phyloP scores from a whole-genome alignment of 2,329 filamentous ascomycete genomes.

The Cytospora leucostoma region DNA sequence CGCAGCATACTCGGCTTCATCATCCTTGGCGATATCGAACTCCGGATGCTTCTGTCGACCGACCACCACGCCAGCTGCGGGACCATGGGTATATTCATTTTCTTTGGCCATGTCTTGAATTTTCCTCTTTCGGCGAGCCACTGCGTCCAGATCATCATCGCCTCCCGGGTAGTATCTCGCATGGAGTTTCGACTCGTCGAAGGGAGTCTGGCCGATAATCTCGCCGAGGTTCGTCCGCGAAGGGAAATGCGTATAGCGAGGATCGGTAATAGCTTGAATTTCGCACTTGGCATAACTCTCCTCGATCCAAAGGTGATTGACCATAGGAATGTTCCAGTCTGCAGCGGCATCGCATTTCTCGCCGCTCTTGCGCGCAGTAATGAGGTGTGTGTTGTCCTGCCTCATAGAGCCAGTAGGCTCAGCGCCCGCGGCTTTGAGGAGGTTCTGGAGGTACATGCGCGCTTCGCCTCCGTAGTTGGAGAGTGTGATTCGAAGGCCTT shows the following conservation, averaged over 20 bases:
- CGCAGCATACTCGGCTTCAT: conserved; percentile 40
- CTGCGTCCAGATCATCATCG: conserved; percentile 45
- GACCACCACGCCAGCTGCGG: conserved; percentile 50
- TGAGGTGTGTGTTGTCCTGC: conserved; percentile 90
- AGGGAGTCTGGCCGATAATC: conserved; percentile 83
- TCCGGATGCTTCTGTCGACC: conserved; percentile 43
- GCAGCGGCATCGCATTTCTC: conserved; percentile 91
- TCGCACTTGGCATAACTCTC: conserved; percentile 93
- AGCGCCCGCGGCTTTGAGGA: conserved; percentile 80
- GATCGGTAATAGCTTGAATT: conserved; percentile 69
- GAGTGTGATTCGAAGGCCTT: conserved; percentile 76
- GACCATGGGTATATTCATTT: conserved; percentile 50
- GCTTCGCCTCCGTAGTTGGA: conserved; percentile 98
- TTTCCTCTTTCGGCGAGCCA: conserved; percentile 51
- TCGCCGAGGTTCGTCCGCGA: conserved; percentile 88
- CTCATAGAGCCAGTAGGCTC: conserved; percentile 95
- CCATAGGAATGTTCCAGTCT: conserved; percentile 87
- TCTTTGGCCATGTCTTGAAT: conserved; percentile 53
- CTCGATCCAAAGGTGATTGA: conserved; percentile 97
- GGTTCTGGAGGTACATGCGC: conserved; percentile 87
- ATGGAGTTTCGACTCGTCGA: conserved; percentile 65
- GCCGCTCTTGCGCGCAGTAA: conserved; percentile 85
- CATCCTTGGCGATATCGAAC: conserved; percentile 48
- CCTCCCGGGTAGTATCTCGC: conserved; percentile 70
- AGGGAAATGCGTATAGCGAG: conserved; percentile 84